Evolutionary conservation across 176 grass and related monocot genomes (phyloP), one percentile per base, ranked within the genome.

Genomic region (Oryza nivara): DNA sequence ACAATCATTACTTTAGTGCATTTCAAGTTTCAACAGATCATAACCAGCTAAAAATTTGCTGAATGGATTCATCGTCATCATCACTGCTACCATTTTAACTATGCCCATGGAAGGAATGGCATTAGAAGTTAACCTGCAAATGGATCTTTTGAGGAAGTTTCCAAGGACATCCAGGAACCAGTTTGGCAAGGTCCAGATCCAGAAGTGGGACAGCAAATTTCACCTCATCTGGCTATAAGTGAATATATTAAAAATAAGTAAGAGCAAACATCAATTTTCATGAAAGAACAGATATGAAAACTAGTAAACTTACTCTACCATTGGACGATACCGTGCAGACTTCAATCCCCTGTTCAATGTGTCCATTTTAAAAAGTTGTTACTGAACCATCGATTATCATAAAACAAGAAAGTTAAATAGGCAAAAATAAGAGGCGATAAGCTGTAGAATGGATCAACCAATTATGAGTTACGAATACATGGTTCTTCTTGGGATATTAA

Each of bases 151-250:
- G 96, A 75, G 92, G 91, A 69, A 87, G 76, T 82, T 86, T 95
- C 96, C 96, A 98, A 85, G 89, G 89, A 76, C 89, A 98, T 87
- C 80, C 90, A 74, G 45, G 90, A 70, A 98, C 93, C 54, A 95
- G 22, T 76, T 92, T 95, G 81, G 88, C 85, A 36, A 93, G 85
- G 49, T 98, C 93, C 17, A 95, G 15, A 48, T 98, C 93, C 74
- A 94, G 71, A 93, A 98, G 90, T 35, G 91, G 96, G 78, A 98
- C 91, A 89, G 93, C 79, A 92, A 95, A 98, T 79, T 98, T 95
- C 83, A 90, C 96, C 70, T 95, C 96, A 74, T 93, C 96, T 84
- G 81, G 22, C 86, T 94, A 87, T 28, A 92, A 45, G 73, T 30
- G 41, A 65, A 82, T 80, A 86, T 78, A 65, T 68, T 11, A 77